Conservation (phyloP, 805 yeast species). For the Maudiozyma serrabonitensis region DNA sequence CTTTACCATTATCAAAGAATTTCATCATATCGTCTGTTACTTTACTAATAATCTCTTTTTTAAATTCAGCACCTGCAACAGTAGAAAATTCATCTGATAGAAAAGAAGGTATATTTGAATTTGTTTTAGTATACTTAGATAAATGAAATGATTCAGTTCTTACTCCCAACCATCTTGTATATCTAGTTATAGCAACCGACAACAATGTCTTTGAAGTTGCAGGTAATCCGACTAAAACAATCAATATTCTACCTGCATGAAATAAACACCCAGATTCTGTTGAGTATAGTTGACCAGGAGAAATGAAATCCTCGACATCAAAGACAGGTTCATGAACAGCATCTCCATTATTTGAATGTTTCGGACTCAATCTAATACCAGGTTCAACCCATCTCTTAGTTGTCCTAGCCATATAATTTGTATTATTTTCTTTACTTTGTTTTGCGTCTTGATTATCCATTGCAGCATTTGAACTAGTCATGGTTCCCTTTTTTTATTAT, state of each 20-base stretch:
- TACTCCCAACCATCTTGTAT: slow-evolving; percentile 93
- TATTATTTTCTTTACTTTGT: slow-evolving; percentile 31
- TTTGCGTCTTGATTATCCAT: background rate
- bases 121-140: slow-evolving; percentile 74
- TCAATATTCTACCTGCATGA: slow-evolving; percentile 90
- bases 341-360: slow-evolving; percentile 27
- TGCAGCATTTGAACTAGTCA: background rate
- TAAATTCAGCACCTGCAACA: slow-evolving; percentile 39
- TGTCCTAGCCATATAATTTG: slow-evolving; percentile 49
- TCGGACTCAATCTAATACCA: background rate
- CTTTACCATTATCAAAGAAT: slow-evolving; percentile 66
- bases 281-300: slow-evolving; percentile 89
- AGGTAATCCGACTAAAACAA: slow-evolving; percentile 85
- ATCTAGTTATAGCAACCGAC: slow-evolving; percentile 84
- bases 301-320: slow-evolving; percentile 38
- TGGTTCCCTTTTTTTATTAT: background rate
- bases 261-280: slow-evolving; percentile 87
- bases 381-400: slow-evolving; percentile 37
- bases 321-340: slow-evolving; percentile 50
- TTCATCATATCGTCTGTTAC: slow-evolving; percentile 61
- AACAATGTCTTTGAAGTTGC: slow-evolving; percentile 93
- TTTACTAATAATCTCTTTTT: slow-evolving; percentile 48
- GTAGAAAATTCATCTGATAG: slow-evolving; percentile 47
- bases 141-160: slow-evolving; percentile 84
- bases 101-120: slow-evolving; percentile 46